Base-by-base conservation (phyloP, 345 rosid genomes). In the Eucalyptus victrix region DNA sequence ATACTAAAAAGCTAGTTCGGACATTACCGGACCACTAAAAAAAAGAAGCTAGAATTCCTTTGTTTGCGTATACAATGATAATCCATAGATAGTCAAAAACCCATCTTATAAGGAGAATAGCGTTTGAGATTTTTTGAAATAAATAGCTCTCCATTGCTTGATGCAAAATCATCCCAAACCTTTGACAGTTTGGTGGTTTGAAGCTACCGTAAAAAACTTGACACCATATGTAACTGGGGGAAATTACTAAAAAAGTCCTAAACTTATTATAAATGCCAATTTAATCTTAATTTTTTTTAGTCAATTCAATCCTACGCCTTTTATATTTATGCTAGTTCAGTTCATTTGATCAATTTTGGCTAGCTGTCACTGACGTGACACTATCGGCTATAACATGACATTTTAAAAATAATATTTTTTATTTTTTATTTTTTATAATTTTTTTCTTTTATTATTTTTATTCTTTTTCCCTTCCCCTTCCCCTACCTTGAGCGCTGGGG, bases 181-280 rank as follows among this genome's bases (percentile, higher is more conserved):
- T 76, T 37, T 6, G 8, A 37, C 28, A 76, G 28, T 34, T 69
- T 34, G 44, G 80, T 69, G 24, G 81, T 34, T 69, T 34, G 80
- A 69, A 32, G 80, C 80, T 34, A 69, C 26, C 1, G 11, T 5
- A 18, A 69, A 69, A 69, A 72, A 37, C 28, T 37, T 3, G 81
- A 72, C 45, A 37, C 26, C 76, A n/a, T 14, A n/a, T n/a, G 21
- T 30, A n/a, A 65, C 3, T 1, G 1, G 37, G 10, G 12, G 2
- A 37, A 24, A 37, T 19, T 8, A 53, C 2, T 7, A 53, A 53
- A 53, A 53, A 53, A 53, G 2, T 17, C 5, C 0, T 19, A 19
- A 19, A 53, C 0, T 8, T 19, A 53, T 19, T 53, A 0, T 0
- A 53, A 53, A 2, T 53, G 0, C 0, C 5, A 53, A 53, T 53